These are phyloP conservation scores for Apiotrichum gamsii DNA, from an alignment of 1,284 basidiomycete genomes.

Conservation along the genomic window DNA sequence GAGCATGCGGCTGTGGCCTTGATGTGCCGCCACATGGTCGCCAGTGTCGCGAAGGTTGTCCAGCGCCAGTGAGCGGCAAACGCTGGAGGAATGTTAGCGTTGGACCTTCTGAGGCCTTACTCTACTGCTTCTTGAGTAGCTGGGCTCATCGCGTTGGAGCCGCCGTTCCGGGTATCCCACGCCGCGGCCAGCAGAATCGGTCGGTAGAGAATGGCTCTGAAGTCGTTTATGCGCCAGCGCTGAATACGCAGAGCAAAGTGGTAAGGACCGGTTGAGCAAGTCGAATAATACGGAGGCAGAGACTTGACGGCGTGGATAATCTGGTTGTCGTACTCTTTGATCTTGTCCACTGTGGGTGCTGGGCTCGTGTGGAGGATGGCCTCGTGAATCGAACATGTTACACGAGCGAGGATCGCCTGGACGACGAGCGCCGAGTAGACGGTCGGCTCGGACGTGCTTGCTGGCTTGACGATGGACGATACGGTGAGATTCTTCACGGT, in stretches of 20 bases:
- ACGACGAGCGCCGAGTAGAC: slow-evolving; percentile 22
- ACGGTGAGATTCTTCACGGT: slow-evolving; percentile 18
- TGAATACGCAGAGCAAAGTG: slow-evolving; percentile 10
- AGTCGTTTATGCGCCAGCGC: slow-evolving; percentile 20
- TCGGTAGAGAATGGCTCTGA: slow-evolving; percentile 23
- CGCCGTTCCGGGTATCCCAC: slow-evolving; percentile 14
- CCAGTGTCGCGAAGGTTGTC: slow-evolving; percentile 18
- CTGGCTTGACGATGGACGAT: slow-evolving; percentile 8
- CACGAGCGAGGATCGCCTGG: slow-evolving; percentile 18
- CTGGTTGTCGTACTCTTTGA: background rate
- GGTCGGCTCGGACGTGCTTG: slow-evolving; percentile 7
- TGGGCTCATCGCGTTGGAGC: background rate
- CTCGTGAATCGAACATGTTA: slow-evolving; percentile 14
- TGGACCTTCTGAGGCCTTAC: background rate
- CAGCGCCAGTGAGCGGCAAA: slow-evolving; percentile 16
- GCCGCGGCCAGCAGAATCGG: slow-evolving; percentile 26
- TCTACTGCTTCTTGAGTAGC: slow-evolving; percentile 14
- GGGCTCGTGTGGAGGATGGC: slow-evolving; percentile 15
- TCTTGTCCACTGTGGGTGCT: slow-evolving; percentile 19
- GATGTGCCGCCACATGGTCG: slow-evolving; percentile 3
- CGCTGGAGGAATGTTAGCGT: background rate
- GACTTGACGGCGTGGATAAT: background rate
- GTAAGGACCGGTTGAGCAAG: background rate
- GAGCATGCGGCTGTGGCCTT: slow-evolving; percentile 2
- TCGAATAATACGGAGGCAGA: no score